phyloP scores from a whole-genome alignment of 2,329 filamentous ascomycete species.

The Arachnopeziza araneosa region DNA sequence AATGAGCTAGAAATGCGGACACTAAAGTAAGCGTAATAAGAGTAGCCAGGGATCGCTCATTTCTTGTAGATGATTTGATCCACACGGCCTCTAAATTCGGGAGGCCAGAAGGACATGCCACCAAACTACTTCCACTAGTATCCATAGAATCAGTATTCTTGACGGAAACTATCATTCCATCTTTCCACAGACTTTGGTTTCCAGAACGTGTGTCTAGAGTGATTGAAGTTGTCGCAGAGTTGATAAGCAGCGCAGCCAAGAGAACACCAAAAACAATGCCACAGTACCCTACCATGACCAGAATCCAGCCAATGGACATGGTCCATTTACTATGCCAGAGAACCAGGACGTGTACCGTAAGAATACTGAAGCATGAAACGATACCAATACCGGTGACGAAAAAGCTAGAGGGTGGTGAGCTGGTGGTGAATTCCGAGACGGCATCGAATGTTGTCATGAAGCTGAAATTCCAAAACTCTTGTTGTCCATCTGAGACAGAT shows the following conservation, averaged over 20 bases:
- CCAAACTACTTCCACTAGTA: slow-evolving; percentile 7
- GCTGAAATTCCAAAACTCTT: slow-evolving; percentile 6
- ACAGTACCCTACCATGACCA: slow-evolving; percentile 6
- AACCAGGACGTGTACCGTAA: slow-evolving; percentile 4
- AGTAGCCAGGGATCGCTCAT: slow-evolving; percentile 1
- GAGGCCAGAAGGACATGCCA: neutral
- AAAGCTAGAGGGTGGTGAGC: neutral
- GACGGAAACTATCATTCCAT: slow-evolving; percentile 8
- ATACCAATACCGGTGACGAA: slow-evolving; percentile 1
- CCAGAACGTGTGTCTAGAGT: neutral
- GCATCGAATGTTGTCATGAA: slow-evolving; percentile 13
- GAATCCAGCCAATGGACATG: slow-evolving; percentile 9
- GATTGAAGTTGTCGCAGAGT: slow-evolving; percentile 3
- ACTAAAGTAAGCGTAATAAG: slow-evolving; percentile 2
- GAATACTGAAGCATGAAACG: slow-evolving; percentile 1
- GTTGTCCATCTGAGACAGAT: neutral
- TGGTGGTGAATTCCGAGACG: slow-evolving; percentile 8
- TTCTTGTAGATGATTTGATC: slow-evolving; percentile 5
- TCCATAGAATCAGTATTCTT: slow-evolving; percentile 13
- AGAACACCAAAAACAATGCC: slow-evolving; percentile 8
- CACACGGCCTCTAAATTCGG: slow-evolving; percentile 10
- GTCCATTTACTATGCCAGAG: slow-evolving; percentile 7
- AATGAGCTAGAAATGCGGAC: slow-evolving; percentile 7
- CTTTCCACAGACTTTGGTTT: slow-evolving; percentile 1
- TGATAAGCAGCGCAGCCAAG: slow-evolving; percentile 7